phyloP scores from a whole-genome alignment of 768 basidiomycete species.

The Lactifluus subvellereus region DNA sequence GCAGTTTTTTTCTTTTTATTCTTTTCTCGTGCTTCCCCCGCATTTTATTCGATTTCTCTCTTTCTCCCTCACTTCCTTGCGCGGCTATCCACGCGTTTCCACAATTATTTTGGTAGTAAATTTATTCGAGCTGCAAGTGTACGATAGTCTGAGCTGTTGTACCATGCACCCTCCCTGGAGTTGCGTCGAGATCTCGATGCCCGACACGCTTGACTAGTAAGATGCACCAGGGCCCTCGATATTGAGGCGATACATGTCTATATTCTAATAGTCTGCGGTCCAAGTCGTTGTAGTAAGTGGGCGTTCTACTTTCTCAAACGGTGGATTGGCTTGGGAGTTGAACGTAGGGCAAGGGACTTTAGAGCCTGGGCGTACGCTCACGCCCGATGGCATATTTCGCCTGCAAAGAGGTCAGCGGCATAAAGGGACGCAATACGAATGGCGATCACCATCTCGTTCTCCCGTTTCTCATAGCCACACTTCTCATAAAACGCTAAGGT shows the following conservation, averaged over 20 bases:
- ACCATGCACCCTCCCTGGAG: constrained; percentile 2
- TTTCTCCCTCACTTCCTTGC: neutral
- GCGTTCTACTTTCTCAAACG: neutral
- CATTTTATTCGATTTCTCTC: constrained; percentile 14
- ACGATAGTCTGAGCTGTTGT: constrained; percentile 21
- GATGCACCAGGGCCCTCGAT: neutral
- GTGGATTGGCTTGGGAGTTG: neutral
- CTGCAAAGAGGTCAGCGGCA: constrained; percentile 30
- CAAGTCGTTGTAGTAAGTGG: neutral
- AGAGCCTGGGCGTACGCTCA: constrained; percentile 33
- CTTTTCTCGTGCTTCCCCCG: neutral
- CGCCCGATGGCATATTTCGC: constrained; percentile 54
- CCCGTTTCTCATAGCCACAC: constrained; percentile 88
- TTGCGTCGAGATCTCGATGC: neutral
- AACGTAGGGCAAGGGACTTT: neutral
- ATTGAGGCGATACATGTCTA: neutral
- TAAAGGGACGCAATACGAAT: neutral
- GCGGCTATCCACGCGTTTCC: constrained; percentile 20
- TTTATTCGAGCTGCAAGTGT: constrained; percentile 17
- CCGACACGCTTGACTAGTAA: neutral
- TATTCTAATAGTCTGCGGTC: constrained; percentile 1
- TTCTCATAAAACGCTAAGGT: constrained; percentile 89
- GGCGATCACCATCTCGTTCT: constrained; percentile 79
- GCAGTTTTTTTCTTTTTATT: too few relatives aligned
- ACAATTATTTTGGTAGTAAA: constrained; percentile 13